phyloP scores from a whole-genome alignment of 176 grass and related monocot species.

The Hordeum marinum region DNA sequence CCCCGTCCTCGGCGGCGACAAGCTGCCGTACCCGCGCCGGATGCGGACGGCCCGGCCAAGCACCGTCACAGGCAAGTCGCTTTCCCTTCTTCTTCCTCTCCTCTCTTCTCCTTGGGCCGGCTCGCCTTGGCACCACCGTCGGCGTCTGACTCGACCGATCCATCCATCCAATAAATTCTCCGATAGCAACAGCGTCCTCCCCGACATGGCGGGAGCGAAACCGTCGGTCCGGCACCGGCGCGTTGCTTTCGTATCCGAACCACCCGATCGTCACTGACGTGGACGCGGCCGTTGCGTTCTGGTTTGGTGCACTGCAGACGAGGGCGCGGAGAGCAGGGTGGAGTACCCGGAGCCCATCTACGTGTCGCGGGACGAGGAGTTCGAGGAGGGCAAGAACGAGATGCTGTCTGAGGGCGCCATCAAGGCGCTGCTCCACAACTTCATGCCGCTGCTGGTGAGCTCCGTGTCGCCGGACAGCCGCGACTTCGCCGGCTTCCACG shows the following conservation, averaged over 20 bases:
- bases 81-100: not conserved
- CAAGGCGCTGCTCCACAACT: constrained; percentile 92
- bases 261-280: constrained; percentile 25
- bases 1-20: constrained; percentile 58
- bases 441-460: constrained; percentile 66
- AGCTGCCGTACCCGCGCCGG: constrained; percentile 77
- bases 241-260: constrained; percentile 39
- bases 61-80: constrained; percentile 51
- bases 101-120: too few relatives aligned
- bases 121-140: not conserved
- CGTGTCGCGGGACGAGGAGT: constrained; percentile 80
- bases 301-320: constrained; percentile 35
- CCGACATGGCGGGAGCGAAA: constrained; percentile 25
- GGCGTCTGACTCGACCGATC: not conserved
- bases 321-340: constrained; percentile 55
- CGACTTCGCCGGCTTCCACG: constrained; percentile 90
- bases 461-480: constrained; percentile 53
- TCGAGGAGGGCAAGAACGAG: constrained; percentile 89
- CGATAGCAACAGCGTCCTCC: constrained; percentile 15
- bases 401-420: constrained; percentile 62
- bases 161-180: constrained; percentile 14
- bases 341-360: constrained; percentile 76
- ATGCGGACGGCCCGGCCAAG: constrained; percentile 56
- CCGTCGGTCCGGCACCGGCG: not conserved
- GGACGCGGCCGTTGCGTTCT: not conserved